A percentile compares a stretch with the other conserved stretches of the same genome.
These are phyloP conservation scores for Cucurbita maxima DNA, from an alignment of 306 rosid species.

Conservation along the genomic window DNA sequence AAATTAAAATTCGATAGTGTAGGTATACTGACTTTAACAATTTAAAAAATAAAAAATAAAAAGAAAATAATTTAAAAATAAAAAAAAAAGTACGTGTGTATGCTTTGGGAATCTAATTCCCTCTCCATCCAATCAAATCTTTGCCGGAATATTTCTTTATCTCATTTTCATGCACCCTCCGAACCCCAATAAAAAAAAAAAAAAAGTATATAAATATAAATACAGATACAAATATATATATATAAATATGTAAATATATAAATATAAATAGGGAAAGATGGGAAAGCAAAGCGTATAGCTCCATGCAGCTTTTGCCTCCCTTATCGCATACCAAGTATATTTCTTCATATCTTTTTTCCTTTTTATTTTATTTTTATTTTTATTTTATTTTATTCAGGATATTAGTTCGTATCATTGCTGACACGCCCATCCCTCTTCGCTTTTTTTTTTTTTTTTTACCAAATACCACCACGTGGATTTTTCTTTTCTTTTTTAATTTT, in stretches of 20 bases:
- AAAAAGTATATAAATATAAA: neutral
- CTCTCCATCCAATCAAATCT: conserved; percentile 25
- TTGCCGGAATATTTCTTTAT: conserved; percentile 30
- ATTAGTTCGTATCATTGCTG: conserved; percentile 13
- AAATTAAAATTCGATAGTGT: too few species aligned
- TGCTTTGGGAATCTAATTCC: conserved; percentile 40
- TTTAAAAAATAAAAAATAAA: neutral
- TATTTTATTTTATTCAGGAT: neutral
- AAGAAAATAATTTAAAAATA: neutral
- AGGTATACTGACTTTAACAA: neutral
- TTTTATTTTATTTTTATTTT: neutral
- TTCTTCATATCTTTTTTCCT: conserved; percentile 6
- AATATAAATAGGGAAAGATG: neutral
- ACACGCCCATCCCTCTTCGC: neutral
- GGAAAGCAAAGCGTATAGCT: conserved; percentile 13
- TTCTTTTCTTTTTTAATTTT: neutral
- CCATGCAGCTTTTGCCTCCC: conserved; percentile 23
- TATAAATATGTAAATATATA: neutral
- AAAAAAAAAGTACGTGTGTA: neutral
- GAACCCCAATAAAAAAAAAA: neutral
- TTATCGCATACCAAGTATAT: conserved; percentile 3
- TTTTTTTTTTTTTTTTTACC: neutral
- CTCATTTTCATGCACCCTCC: conserved; percentile 24
- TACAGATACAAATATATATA: rapidly evolving
- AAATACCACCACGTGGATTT: neutral